These are phyloP conservation scores for Cucurbita ficifolia DNA, from an alignment of 306 rosid genomes.

Conservation along the genomic window DNA sequence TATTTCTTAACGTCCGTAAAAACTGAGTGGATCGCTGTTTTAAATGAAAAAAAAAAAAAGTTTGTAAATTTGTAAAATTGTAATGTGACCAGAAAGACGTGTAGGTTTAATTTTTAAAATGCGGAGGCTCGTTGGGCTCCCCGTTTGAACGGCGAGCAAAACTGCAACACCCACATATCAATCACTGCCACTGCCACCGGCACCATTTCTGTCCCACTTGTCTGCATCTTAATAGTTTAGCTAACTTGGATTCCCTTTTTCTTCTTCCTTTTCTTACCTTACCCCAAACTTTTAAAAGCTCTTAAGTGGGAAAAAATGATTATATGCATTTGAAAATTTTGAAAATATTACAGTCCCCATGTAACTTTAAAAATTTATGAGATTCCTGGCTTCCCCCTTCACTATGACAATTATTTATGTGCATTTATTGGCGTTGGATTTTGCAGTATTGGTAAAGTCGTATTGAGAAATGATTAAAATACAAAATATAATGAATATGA, in stretches of 20 bases:
- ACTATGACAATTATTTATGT: neutral
- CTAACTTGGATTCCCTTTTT: neutral
- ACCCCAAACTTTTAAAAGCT: neutral
- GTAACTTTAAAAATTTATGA: too few species aligned
- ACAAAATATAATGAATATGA: neutral
- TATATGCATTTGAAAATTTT: too few species aligned
- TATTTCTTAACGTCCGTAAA: neutral
- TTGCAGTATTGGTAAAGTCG: neutral
- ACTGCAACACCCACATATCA: neutral
- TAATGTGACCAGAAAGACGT: neutral
- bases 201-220: neutral
- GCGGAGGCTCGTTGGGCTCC: neutral
- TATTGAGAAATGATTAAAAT: neutral
- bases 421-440: neutral
- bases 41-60: neutral
- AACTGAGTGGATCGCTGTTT: neutral
- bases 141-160: neutral
- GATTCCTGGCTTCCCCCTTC: too few species aligned
- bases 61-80: too few species aligned
- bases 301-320: too few species aligned
- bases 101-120: neutral
- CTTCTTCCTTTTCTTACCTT: neutral
- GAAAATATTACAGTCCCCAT: too few species aligned
- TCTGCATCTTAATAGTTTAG: neutral
- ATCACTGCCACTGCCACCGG: neutral